A percentile compares a stretch with the other conserved stretches of the same genome.
These are phyloP conservation scores for Rubia yunnanensis DNA, from an alignment of 257 asterid genomes.

Conservation along the genomic window DNA sequence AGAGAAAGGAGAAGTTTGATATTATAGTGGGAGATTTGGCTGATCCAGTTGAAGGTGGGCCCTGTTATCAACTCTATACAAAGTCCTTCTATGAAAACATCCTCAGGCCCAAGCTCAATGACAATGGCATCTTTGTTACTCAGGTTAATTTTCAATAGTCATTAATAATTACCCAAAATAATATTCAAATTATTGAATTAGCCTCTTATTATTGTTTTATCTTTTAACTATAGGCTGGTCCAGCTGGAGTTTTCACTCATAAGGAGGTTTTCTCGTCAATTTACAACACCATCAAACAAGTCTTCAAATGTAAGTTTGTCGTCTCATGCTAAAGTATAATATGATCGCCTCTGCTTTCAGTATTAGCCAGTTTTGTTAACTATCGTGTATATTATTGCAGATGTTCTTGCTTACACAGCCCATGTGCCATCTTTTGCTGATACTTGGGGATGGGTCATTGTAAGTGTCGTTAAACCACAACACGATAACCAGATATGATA, in stretches of 20 bases:
- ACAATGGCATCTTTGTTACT: conserved; percentile 75
- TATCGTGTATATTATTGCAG: conserved; percentile 22
- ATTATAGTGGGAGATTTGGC: conserved; percentile 91
- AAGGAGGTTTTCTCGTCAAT: conserved; percentile 92
- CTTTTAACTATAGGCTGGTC: conserved; percentile 57
- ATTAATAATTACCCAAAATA: not conserved
- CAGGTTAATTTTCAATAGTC: conserved; percentile 40
- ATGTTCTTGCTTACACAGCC: conserved; percentile 87
- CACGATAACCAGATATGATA: too few species aligned
- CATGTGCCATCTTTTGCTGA: conserved; percentile 97
- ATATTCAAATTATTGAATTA: not conserved
- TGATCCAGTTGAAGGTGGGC: conserved; percentile 98
- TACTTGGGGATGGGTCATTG: conserved; percentile 99
- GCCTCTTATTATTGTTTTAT: not conserved
- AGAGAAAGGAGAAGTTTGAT: conserved; percentile 66
- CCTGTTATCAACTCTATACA: conserved; percentile 87
- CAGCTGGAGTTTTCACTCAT: conserved; percentile 89
- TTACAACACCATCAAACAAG: conserved; percentile 81
- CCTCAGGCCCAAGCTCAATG: conserved; percentile 73
- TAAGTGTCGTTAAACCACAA: conserved; percentile 24
- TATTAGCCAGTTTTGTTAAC: not conserved
- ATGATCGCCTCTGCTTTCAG: too few species aligned
- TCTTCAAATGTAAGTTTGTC: conserved; percentile 67
- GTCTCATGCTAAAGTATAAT: not conserved
- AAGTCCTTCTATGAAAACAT: conserved; percentile 70